Conservation (phyloP, 306 rosid genomes). For the Castanea sativa region DNA sequence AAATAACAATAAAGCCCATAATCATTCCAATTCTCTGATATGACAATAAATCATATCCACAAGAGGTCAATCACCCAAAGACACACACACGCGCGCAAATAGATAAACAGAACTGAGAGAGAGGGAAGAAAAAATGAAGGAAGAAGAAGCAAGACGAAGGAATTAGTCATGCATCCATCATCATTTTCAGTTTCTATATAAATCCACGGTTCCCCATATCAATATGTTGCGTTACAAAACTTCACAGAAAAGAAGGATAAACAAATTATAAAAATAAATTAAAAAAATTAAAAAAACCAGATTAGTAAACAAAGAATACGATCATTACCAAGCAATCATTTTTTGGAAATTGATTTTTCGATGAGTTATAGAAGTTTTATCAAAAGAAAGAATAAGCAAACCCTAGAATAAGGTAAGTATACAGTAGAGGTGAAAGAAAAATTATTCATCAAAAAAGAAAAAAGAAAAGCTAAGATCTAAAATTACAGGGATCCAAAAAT, state of each 20-base stretch:
- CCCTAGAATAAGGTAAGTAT: too few relatives aligned
- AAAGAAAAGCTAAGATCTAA: too few relatives aligned
- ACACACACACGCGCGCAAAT: not conserved
- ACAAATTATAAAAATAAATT: not conserved
- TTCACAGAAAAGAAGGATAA: not conserved
- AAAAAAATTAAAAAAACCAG: not conserved
- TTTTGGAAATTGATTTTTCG: not conserved
- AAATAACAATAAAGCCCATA: conserved; percentile 14
- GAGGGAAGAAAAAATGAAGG: not conserved
- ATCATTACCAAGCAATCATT: not conserved
- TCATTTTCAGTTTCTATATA: not conserved
- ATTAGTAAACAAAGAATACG: not conserved
- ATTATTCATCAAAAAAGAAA: too few relatives aligned
- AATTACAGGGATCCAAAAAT: too few relatives aligned
- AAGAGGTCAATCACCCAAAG: not conserved
- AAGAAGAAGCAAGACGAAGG: not conserved
- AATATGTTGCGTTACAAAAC: not conserved
- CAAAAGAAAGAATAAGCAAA: too few relatives aligned
- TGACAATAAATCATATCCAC: not conserved
- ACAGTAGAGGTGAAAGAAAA: too few relatives aligned
- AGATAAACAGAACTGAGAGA: too few relatives aligned
- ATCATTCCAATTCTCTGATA: conserved; percentile 19
- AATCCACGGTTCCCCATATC: not conserved
- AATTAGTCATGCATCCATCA: not conserved
- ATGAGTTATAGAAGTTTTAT: too few relatives aligned